A percentile compares a stretch with the other conserved stretches of the same genome.
These are phyloP conservation scores for Trichosanthes cucumerina DNA, from an alignment of 306 rosid genomes.

Conservation along the genomic window DNA sequence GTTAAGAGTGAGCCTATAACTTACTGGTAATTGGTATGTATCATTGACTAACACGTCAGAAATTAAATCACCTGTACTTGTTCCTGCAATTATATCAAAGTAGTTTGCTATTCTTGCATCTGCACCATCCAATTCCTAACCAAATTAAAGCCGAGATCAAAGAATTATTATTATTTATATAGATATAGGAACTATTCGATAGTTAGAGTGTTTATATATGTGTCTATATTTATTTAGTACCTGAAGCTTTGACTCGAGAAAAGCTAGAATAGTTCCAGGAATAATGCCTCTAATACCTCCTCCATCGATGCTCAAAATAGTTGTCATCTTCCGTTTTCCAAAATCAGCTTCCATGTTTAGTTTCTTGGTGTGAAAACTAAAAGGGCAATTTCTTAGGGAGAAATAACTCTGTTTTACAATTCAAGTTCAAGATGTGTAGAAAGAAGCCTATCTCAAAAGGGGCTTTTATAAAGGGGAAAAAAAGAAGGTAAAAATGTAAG, in stretches of 20 bases:
- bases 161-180: not conserved
- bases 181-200: not conserved
- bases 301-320: conserved; percentile 32
- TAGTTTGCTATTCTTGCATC: conserved; percentile 29
- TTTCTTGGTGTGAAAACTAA: not conserved
- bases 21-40: no score
- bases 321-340: conserved; percentile 11
- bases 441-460: not conserved
- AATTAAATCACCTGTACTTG: conserved; percentile 31
- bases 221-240: conserved; percentile 6
- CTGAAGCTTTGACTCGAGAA: conserved; percentile 34
- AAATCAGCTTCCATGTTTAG: not conserved
- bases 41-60: no score
- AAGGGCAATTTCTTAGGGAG: no score
- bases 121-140: conserved; percentile 24
- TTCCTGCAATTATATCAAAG: conserved; percentile 31
- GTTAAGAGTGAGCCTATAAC: no score
- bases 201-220: not conserved
- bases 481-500: no score
- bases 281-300: conserved; percentile 34
- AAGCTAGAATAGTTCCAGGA: conserved; percentile 20
- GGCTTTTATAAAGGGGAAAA: not conserved
- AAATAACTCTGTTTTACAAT: no score
- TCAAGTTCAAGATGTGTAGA: not conserved
- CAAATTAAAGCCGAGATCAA: no score